Evolutionary conservation across 352 stramenopile genomes (phyloP), one percentile per base, ranked within the genome.

Genomic region (Hyphochytrium catenoides): DNA sequence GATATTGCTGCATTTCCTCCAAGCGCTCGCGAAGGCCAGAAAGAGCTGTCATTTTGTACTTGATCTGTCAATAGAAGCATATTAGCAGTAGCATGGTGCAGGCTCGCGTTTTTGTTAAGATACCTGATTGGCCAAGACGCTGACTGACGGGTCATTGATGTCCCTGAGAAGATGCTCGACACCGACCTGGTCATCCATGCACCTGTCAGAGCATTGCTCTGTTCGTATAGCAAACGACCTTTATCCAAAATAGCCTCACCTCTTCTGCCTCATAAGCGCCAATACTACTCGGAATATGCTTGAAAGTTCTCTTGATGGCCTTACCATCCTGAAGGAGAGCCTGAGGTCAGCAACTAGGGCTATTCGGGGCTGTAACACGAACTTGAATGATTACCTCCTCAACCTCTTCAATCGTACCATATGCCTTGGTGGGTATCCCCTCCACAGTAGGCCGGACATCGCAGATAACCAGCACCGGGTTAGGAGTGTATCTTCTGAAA

Each of bases 91-190:
- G 36, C n/a, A 39, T 8, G 14, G 19, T 8, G 33, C 9, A 31
- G 34, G 1, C 12, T n/a, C 22, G 34, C 26, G 12, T 40, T 26
- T 36, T 29, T 26, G 20, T 14, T 0, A 6, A 8, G 7, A 23
- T 15, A 63, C 46, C 34, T 96, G 75, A 31, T 78, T 82, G n/a
- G 87, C 82, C n/a, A 98, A 63, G 16, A 83, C 96, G 37, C 69
- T 93, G 17, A 97, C 81, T 6, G 85, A 96, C n/a, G 91, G 90
- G 62, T 99, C 91, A 52, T 99, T 98, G 50, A 99, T 96, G 51
- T 99, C 91, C 22, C 91, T 74, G 41, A 99, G 56, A 43, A 99
- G 61, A 57, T 99, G 91, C 58, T 98, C 90, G 1, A 99, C 91
- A 18, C 89, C 91, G 4, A 98, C 85, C 54, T 82, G 59, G 50